phyloP scores from a whole-genome alignment of 1,139 yeast genomes.

The Nakaseomyces uthaithaninus region DNA sequence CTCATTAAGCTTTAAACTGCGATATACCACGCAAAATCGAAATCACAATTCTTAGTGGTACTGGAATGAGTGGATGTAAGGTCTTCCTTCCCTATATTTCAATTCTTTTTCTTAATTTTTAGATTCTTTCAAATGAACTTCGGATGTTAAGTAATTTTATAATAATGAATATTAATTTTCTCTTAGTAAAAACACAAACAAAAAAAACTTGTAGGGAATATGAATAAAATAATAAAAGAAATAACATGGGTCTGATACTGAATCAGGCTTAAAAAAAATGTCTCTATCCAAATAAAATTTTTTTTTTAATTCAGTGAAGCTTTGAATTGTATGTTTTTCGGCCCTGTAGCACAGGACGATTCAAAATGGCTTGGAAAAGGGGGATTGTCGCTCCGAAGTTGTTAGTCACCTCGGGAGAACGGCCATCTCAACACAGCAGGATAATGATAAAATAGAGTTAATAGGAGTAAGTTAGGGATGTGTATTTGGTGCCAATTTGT shows the following conservation, averaged over 20 bases:
- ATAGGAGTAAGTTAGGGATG: neutral
- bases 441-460: neutral
- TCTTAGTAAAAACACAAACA: neutral
- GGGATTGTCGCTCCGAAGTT: no score
- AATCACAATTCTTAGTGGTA: no score
- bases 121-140: no score
- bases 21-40: no score
- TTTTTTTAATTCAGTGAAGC: neutral
- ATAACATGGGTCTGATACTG: neutral
- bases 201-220: neutral
- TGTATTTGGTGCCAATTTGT: neutral
- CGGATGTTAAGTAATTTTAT: neutral
- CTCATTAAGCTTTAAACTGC: no score
- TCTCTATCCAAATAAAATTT: neutral
- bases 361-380: neutral
- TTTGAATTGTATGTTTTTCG: neutral
- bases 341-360: neutral
- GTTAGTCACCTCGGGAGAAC: no score
- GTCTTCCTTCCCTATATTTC: no score
- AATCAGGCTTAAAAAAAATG: no score
- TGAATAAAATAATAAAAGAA: neutral
- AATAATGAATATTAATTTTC: neutral
- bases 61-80: no score
- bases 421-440: no score
- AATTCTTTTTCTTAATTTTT: neutral